phyloP scores from a whole-genome alignment of 164 flowering plant species.

The Cinnamomum micranthum region DNA sequence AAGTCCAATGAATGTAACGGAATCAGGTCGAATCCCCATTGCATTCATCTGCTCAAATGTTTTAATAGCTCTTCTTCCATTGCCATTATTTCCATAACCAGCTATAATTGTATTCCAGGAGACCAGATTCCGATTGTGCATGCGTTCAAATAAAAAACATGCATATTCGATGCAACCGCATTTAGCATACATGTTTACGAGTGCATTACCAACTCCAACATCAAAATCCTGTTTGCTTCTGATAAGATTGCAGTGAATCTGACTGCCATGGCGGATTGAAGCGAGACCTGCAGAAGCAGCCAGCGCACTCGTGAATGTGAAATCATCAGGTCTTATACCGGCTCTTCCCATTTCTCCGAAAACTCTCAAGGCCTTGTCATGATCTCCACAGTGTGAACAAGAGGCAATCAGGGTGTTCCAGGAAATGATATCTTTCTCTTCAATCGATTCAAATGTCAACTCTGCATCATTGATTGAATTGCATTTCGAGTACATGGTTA shows the following conservation, averaged over 20 bases:
- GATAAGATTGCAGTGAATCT: constrained; percentile 53
- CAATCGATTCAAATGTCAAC: constrained; percentile 38
- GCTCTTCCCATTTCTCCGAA: constrained; percentile 42
- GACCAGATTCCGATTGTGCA: constrained; percentile 41
- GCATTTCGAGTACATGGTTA: constrained; percentile 57
- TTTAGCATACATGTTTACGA: constrained; percentile 79
- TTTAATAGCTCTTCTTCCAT: constrained; percentile 36
- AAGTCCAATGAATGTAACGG: constrained; percentile 56
- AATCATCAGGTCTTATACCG: constrained; percentile 41
- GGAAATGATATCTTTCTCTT: constrained; percentile 54
- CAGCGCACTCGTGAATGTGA: constrained; percentile 56
- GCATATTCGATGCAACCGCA: constrained; percentile 58
- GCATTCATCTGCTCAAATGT: constrained; percentile 53
- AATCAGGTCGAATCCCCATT: constrained; percentile 44
- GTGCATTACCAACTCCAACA: constrained; percentile 58
- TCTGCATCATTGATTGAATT: constrained; percentile 39
- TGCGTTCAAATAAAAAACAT: constrained; percentile 30
- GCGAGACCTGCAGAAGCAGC: constrained; percentile 59
- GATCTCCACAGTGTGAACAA: constrained; percentile 47
- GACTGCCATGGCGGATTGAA: constrained; percentile 45
- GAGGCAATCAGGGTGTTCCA: constrained; percentile 72
- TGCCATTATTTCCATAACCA: constrained; percentile 62
- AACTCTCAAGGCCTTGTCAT: constrained; percentile 38
- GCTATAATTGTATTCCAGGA: constrained; percentile 74
- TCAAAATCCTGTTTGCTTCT: constrained; percentile 39